These are phyloP conservation scores for Phyllosticta paracitricarpa DNA, from an alignment of 2,329 filamentous ascomycete species.

Conservation along the genomic window DNA sequence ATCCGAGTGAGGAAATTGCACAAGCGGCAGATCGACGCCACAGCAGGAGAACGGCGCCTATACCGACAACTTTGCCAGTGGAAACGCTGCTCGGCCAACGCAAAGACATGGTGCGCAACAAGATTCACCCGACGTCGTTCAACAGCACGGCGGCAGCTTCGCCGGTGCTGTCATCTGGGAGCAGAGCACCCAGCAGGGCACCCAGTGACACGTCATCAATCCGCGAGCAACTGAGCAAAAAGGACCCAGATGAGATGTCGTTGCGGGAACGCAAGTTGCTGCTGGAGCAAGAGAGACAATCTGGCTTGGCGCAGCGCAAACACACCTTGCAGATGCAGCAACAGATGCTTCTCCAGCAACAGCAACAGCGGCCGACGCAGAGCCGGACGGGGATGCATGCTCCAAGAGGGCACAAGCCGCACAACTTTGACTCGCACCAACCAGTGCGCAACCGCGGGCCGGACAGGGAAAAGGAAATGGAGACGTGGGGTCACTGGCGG, in stretches of 20 bases:
- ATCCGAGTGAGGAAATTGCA: slow-evolving; percentile 23
- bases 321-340: neutral
- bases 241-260: slow-evolving; percentile 56
- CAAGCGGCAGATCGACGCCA: slow-evolving; percentile 12
- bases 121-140: slow-evolving; percentile 4
- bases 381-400: neutral
- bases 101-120: slow-evolving; percentile 5
- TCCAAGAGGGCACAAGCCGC: slow-evolving; percentile 7
- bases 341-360: neutral
- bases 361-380: slow-evolving; percentile 1
- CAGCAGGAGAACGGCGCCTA: neutral
- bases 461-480: slow-evolving; percentile 22
- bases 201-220: slow-evolving; percentile 17
- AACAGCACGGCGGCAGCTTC: neutral
- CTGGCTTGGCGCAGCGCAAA: neutral
- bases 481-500: slow-evolving; percentile 26
- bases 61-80: neutral
- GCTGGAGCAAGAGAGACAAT: slow-evolving; percentile 25
- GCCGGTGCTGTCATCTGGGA: neutral
- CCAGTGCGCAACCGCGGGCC: slow-evolving; percentile 21
- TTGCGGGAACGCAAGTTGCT: slow-evolving; percentile 51
- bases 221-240: slow-evolving; percentile 43
- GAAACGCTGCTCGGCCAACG: slow-evolving; percentile 5
- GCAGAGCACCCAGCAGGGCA: neutral
- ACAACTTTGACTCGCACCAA: slow-evolving; percentile 29